phyloP scores from a whole-genome alignment of 2,329 filamentous ascomycete genomes.

The Trichoderma sp. region DNA sequence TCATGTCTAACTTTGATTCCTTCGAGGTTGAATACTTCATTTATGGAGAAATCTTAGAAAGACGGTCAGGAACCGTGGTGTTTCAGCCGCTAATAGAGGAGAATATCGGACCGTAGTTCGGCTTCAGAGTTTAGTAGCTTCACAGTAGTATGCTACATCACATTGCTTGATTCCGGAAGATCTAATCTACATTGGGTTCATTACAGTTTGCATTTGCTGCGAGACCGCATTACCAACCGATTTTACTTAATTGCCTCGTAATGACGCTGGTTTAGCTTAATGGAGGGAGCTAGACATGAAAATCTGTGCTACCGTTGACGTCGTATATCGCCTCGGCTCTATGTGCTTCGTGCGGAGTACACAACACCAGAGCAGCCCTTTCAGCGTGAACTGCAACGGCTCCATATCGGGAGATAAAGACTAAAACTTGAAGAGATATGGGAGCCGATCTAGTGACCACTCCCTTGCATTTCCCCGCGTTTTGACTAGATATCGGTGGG shows the following conservation, averaged over 20 bases:
- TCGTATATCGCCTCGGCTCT: not conserved
- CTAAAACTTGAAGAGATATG: not conserved
- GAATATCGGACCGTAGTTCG: not conserved
- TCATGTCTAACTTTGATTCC: not conserved
- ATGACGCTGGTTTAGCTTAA: not conserved
- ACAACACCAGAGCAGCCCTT: not conserved
- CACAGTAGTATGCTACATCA: not conserved
- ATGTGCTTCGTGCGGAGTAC: not conserved
- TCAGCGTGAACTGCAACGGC: not conserved
- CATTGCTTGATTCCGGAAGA: not conserved
- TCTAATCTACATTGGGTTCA: not conserved
- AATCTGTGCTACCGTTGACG: not conserved
- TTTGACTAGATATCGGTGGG: not conserved
- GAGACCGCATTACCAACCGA: not conserved
- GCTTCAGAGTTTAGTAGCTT: not conserved
- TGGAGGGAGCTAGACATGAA: not conserved
- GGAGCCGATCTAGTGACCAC: not conserved
- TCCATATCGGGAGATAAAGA: not conserved
- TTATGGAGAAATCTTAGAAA: not conserved
- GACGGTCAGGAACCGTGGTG: not conserved
- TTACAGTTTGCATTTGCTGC: not conserved
- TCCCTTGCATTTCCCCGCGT: not conserved
- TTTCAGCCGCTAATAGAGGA: not conserved
- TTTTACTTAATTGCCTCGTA: not conserved
- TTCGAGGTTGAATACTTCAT: not conserved